Conservation (phyloP, 352 stramenopile species). For the Phytophthora sojae region DNA sequence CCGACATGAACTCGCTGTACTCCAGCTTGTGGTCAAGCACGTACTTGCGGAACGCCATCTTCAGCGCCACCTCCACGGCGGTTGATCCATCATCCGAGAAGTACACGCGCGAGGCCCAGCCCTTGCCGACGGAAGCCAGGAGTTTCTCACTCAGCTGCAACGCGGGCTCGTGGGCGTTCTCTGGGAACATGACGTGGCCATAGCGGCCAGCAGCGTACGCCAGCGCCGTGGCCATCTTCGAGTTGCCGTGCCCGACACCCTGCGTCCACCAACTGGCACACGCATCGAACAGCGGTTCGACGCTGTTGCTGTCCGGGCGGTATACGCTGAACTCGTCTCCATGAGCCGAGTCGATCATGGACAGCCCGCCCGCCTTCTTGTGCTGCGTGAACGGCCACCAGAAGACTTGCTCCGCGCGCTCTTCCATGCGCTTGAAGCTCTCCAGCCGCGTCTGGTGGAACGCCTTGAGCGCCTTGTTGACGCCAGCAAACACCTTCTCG, state of each 20-base stretch:
- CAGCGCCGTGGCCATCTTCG: constrained; percentile 87
- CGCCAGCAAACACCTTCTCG: constrained; percentile 53
- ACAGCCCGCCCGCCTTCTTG: constrained; percentile 81
- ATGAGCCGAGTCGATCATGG: constrained; percentile 91
- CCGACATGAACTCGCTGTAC: constrained; percentile 54
- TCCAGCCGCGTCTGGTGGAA: constrained; percentile 70
- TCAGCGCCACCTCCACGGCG: constrained; percentile 91
- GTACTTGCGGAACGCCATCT: constrained; percentile 93
- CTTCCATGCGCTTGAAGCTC: constrained; percentile 62
- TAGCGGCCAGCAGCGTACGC: constrained; percentile 92
- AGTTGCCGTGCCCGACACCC: constrained; percentile 90
- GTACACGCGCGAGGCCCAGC: constrained; percentile 90
- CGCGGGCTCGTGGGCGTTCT: constrained; percentile 90
- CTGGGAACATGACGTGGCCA: constrained; percentile 93
- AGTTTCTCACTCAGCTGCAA: constrained; percentile 82
- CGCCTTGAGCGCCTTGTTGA: constrained; percentile 55
- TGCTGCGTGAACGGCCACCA: constrained; percentile 96
- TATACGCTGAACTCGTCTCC: constrained; percentile 87
- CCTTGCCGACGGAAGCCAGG: constrained; percentile 77
- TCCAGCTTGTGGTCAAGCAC: constrained; percentile 71
- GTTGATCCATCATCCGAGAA: constrained; percentile 94
- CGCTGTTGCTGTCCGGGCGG: constrained; percentile 51
- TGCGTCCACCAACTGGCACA: constrained; percentile 95
- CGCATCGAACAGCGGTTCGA: constrained; percentile 87
- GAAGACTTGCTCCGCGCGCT: constrained; percentile 78